phyloP scores from a whole-genome alignment of 2,329 filamentous ascomycete genomes.

The Polychaeton citri region DNA sequence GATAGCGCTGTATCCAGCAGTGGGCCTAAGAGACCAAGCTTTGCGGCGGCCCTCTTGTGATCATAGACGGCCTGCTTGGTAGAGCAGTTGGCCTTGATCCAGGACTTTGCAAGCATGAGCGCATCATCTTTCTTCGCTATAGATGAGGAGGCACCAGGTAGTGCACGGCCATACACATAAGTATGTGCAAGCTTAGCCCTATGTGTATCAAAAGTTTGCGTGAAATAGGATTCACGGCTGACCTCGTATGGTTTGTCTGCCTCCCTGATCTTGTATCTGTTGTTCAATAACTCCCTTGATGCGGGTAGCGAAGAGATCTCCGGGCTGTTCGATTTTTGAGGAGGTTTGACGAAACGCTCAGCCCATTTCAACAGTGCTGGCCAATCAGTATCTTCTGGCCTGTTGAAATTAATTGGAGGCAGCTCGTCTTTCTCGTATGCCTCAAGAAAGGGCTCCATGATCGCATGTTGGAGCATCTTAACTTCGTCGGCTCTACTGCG shows the following conservation, averaged over 20 bases:
- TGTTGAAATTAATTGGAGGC: constrained; percentile 48
- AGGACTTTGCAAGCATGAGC: constrained; percentile 25
- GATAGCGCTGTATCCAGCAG: constrained; percentile 38
- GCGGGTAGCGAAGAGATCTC: constrained; percentile 4
- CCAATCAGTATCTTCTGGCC: constrained; percentile 57
- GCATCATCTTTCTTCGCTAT: constrained; percentile 7
- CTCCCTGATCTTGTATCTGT: constrained; percentile 29
- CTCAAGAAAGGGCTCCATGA: constrained; percentile 51
- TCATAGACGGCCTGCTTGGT: constrained; percentile 29
- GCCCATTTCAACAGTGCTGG: constrained; percentile 53
- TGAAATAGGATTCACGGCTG: constrained; percentile 46
- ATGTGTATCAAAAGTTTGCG: constrained; percentile 27
- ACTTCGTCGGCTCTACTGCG: constrained; percentile 19
- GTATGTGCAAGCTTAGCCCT: constrained; percentile 21
- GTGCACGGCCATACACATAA: constrained; percentile 5
- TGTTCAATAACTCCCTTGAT: constrained; percentile 28
- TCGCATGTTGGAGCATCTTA: constrained; percentile 33
- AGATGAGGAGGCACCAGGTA: constrained; percentile 1
- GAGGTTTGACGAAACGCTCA: constrained; percentile 26
- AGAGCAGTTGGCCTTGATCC: constrained; percentile 32
- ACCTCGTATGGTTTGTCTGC: constrained; percentile 22
- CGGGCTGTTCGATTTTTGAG: constrained; percentile 6
- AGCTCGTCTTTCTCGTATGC: constrained; percentile 53
- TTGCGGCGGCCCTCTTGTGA: constrained; percentile 24
- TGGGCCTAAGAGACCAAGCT: constrained; percentile 22